These are phyloP conservation scores for Chimonanthus salicifolius DNA, from an alignment of 164 flowering plant species.

Conservation along the genomic window DNA sequence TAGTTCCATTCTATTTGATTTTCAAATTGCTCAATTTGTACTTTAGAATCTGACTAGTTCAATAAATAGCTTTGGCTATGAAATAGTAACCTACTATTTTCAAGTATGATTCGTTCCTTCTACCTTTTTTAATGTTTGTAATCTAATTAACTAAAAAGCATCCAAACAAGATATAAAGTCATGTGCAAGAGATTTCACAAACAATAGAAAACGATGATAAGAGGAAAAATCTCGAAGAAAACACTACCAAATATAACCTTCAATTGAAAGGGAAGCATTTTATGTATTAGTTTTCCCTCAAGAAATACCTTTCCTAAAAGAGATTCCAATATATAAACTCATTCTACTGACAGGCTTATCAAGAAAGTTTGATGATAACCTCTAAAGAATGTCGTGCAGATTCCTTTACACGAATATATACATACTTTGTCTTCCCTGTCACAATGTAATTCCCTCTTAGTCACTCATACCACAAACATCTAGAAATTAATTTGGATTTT, in stretches of 20 bases:
- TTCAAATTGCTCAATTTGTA: too few relatives aligned
- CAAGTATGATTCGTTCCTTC: too few relatives aligned
- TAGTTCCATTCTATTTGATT: too few relatives aligned
- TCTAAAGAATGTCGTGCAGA: constrained; percentile 62
- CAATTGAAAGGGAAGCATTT: background rate
- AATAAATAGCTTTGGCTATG: too few relatives aligned
- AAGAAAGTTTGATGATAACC: constrained; percentile 33
- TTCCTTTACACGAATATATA: constrained; percentile 62
- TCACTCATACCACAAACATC: background rate
- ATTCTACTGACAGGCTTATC: constrained; percentile 1
- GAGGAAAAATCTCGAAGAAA: background rate
- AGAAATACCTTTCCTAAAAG: background rate
- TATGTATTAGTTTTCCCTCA: background rate
- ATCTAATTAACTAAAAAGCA: background rate
- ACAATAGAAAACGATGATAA: background rate
- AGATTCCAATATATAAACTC: background rate
- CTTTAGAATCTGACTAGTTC: too few relatives aligned
- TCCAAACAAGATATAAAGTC: background rate
- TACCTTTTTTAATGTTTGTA: background rate
- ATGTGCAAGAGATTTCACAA: too few relatives aligned
- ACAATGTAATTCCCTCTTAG: background rate
- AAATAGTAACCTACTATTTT: too few relatives aligned
- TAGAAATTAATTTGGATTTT: background rate
- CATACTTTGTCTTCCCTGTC: constrained; percentile 76
- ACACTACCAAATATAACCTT: background rate